Evolutionary conservation across 1,284 basidiomycete species (phyloP).

Genomic region (Fomitiporia mediterranea): DNA sequence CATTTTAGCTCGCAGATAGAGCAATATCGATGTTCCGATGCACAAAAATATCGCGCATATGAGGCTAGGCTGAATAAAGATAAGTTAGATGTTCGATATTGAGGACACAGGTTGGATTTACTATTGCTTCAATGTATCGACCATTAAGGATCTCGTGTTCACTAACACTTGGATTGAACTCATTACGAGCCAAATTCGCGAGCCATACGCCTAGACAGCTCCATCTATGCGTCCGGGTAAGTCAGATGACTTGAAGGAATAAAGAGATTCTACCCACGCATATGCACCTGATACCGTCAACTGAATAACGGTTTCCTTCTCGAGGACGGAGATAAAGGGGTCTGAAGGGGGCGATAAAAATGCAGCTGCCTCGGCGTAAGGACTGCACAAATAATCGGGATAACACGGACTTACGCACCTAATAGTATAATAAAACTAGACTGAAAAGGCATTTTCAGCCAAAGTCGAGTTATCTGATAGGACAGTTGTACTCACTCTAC

Average conservation of each 20-base stretch:
- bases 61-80: constrained; percentile 43
- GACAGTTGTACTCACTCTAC: constrained; percentile 18
- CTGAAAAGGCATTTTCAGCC: not conserved
- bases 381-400: not conserved
- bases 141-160: constrained; percentile 40
- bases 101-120: constrained; percentile 28
- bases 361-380: constrained; percentile 37
- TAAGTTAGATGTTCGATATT: constrained; percentile 14
- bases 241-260: constrained; percentile 3
- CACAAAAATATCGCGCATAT: constrained; percentile 66
- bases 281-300: constrained; percentile 42
- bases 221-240: constrained; percentile 56
- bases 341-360: constrained; percentile 67
- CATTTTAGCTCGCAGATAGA: constrained; percentile 60
- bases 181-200: constrained; percentile 51
- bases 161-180: constrained; percentile 39
- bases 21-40: constrained; percentile 51
- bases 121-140: constrained; percentile 54
- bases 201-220: constrained; percentile 61
- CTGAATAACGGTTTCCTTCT: constrained; percentile 46
- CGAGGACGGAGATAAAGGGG: constrained; percentile 63
- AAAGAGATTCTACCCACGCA: constrained; percentile 46
- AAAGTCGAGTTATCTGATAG: not conserved
- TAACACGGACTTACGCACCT: not conserved
- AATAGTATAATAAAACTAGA: constrained; percentile 16